Percentiles rank a stretch among this genome's conserved stretches.
Evolutionary conservation across 192 early-diverging fungal genomes (phyloP).

Genomic region (Podila epicladia): DNA sequence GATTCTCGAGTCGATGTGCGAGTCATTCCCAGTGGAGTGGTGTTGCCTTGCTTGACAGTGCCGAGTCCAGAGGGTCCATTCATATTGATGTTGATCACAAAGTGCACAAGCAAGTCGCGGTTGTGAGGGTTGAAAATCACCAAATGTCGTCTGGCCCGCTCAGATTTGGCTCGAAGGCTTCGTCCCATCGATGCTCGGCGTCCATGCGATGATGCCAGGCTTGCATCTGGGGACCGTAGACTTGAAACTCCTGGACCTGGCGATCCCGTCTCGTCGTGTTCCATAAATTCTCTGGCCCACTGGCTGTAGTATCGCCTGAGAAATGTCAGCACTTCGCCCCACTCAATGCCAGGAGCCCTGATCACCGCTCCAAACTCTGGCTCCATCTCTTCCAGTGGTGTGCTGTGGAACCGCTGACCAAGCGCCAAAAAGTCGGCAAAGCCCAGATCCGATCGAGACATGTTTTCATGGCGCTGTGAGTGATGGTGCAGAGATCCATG

Average conservation of each 20-base stretch:
- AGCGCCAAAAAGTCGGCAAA: slow-evolving; percentile 55
- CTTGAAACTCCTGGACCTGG: slow-evolving; percentile 24
- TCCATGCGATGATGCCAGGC: not conserved
- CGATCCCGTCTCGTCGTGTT: slow-evolving; percentile 29
- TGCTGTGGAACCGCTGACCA: slow-evolving; percentile 50
- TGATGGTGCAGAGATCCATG: not conserved
- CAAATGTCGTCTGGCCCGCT: slow-evolving; percentile 37
- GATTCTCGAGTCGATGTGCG: slow-evolving; percentile 13
- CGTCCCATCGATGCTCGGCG: slow-evolving; percentile 10
- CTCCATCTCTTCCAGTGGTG: slow-evolving; percentile 48
- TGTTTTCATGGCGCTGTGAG: slow-evolving; percentile 1
- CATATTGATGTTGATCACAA: slow-evolving; percentile 41
- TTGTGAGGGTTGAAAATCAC: slow-evolving; percentile 55
- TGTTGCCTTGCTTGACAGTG: not conserved
- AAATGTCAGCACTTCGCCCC: slow-evolving; percentile 50
- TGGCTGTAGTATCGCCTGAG: slow-evolving; percentile 34
- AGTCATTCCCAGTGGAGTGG: not conserved
- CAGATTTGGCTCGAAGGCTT: not conserved
- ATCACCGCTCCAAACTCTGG: slow-evolving; percentile 52
- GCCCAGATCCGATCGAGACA: slow-evolving; percentile 22
- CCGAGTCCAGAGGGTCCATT: not conserved
- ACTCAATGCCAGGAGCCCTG: slow-evolving; percentile 43
- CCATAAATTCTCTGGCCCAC: slow-evolving; percentile 48
- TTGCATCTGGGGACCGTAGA: slow-evolving; percentile 1
- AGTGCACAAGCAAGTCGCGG: slow-evolving; percentile 50